Base-by-base conservation (phyloP, 192 early-diverging fungal genomes). In the Coemansia sp. region DNA sequence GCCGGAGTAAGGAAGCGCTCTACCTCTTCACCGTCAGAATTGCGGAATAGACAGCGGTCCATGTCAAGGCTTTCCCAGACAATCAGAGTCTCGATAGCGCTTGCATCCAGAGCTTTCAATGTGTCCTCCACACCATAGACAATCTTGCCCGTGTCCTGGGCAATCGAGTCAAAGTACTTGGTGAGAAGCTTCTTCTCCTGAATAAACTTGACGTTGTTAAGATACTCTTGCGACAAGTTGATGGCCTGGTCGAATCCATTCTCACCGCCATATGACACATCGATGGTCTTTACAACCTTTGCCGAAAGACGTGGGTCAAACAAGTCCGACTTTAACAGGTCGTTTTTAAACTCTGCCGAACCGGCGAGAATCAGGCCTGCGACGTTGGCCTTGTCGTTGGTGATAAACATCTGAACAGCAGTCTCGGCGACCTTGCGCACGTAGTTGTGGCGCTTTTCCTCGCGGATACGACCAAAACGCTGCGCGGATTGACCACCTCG, bases 401-500 rank as follows among this genome's bases (percentile, higher is more conserved):
- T 90, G 69, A 98, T 94, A 67, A 93, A 99, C 71, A 95, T 89
- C 71, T 95, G 93, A 2, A 95, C 92, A n/a, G 96, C 92, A 49
- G 92, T 83, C 75, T 99, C 97, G 31, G 95, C 95, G 49, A 99
- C 92, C 84, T 99, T 99, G 60, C 97, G 90, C 61, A 99, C 89
- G 65, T 99, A 99, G 81, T 99, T 93, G 87, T 98, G 97, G 52
- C 97, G 92, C 83, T 95, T 95, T 81, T 99, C 97, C 64, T 95
- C 92, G 74, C 97, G 92, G 64, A 99, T 87, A 90, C 97, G 97
- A 5, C 95, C 91, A 74, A 99, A 99, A 92, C 97, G 95, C 76
- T 97, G 87, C 22, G 97, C 97, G 10, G 97, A 99, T 83, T 99
- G 97, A 89, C 97, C 97, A 86, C 97, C 97, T 85, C 97, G 93